Base-by-base conservation (phyloP, 768 basidiomycete genomes). In the Paxillus ammoniavirescens region DNA sequence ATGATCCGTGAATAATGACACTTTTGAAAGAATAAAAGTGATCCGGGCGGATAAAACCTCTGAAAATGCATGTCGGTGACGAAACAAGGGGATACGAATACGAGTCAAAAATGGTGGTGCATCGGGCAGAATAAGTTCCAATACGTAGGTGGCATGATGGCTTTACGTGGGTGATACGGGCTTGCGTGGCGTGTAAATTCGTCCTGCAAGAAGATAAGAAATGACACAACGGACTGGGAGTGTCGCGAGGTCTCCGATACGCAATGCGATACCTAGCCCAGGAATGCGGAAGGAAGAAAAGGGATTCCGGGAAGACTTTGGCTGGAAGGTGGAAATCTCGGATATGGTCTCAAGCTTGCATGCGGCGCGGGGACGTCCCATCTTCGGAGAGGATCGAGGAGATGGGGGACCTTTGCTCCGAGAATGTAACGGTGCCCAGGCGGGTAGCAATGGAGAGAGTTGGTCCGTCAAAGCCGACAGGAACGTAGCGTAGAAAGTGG, bases 341-440 rank as follows among this genome's bases (percentile, higher is more conserved):
- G 70, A 71, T 55, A 74, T 75, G 13, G 74, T 74, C 57, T 74
- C 73, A n/a, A 74, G 68, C 42, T 65, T 67, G 12, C 63, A 57
- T n/a, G 60, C 52, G 15, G 53, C 49, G 45, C 60, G 67, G 15
- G 64, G 47, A 17, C 61, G 68, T 36, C 59, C 47, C 40, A 63
- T 47, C 51, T 68, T 67, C 9, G 66, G 65, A 2, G 61, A 61
- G 23, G 61, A 52, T 35, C 61, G 60, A 53, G 61, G 62, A 47
- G 67, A 61, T 31, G 61, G 58, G 15, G 50, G 48, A 42, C 49
- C 17, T 43, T 57, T 58, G 6, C 50, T 54, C 42, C 55, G 60
- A 40, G 42, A 59, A 23, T 42, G 54, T 15, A 36, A 18, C 31
- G 57, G 14, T 41, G 62, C 8, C 65, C 63, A 63, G 15, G 59